These are phyloP conservation scores for Lupinus albus DNA, from an alignment of 306 rosid species.

Conservation along the genomic window DNA sequence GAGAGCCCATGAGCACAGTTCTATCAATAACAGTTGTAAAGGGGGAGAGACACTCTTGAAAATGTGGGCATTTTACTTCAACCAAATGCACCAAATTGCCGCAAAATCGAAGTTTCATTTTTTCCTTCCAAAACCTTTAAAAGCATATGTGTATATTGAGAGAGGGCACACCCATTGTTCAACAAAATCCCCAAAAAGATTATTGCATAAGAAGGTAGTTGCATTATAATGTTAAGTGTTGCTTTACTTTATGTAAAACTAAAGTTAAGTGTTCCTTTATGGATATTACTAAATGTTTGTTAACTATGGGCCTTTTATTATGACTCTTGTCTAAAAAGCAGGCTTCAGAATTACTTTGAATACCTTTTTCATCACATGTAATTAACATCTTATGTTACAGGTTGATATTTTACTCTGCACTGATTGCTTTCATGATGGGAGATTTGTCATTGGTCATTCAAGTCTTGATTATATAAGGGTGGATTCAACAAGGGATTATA, in stretches of 20 bases:
- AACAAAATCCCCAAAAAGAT: background rate
- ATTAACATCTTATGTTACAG: conserved; percentile 55
- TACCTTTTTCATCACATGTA: conserved; percentile 28
- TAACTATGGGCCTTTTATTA: background rate
- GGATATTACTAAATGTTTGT: conserved; percentile 6
- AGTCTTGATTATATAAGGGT: conserved; percentile 74
- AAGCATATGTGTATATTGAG: background rate
- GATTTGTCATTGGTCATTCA: conserved; percentile 83
- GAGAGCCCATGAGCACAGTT: background rate
- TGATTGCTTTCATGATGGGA: conserved; percentile 92
- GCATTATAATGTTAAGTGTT: background rate
- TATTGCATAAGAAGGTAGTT: background rate
- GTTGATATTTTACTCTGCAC: conserved; percentile 79
- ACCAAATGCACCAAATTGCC: background rate
- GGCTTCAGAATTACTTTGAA: conserved; percentile 22
- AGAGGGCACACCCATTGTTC: background rate
- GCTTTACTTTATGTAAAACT: background rate
- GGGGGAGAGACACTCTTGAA: background rate
- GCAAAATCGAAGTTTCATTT: background rate
- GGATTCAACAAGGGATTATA: conserved; percentile 73
- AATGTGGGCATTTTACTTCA: background rate
- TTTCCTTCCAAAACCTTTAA: background rate
- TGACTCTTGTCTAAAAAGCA: conserved; percentile 29
- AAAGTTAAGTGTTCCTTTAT: conserved; percentile 17
- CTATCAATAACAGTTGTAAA: background rate